Percentiles rank a stretch among this genome's conserved stretches.
Conservation (phyloP, 768 basidiomycete species). For the Pleurotus platypus region DNA sequence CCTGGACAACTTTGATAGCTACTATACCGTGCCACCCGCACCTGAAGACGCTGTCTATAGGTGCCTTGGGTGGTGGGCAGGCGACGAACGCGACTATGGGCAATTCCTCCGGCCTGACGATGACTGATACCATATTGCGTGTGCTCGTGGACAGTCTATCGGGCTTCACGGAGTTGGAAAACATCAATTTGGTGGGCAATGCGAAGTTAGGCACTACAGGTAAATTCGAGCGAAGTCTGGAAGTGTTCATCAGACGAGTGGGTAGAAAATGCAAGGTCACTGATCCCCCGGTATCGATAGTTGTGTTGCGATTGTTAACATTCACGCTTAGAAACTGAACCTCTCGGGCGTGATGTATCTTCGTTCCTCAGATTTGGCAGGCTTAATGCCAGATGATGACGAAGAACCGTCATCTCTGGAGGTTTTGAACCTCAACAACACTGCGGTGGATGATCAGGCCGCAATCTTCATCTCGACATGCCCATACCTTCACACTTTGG, state of each 20-base stretch:
- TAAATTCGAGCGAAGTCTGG: conserved; percentile 30
- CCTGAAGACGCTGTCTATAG: conserved; percentile 50
- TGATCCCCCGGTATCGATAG: neutral
- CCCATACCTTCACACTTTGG: conserved; percentile 39
- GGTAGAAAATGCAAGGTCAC: conserved; percentile 58
- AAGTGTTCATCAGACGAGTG: conserved; percentile 44
- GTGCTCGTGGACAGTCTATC: conserved; percentile 39
- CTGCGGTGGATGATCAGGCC: conserved; percentile 56
- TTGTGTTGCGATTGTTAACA: no score
- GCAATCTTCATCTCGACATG: conserved; percentile 52
- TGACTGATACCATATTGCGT: conserved; percentile 47
- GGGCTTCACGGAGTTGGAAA: conserved; percentile 36
- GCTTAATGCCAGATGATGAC: conserved; percentile 36
- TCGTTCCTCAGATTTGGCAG: conserved; percentile 46
- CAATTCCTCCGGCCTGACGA: conserved; percentile 48
- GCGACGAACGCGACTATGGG: conserved; percentile 39
- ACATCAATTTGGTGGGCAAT: conserved; percentile 62
- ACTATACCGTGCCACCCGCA: conserved; percentile 34
- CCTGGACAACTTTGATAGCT: conserved; percentile 34
- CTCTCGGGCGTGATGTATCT: conserved; percentile 50
- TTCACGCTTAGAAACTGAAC: conserved; percentile 45
- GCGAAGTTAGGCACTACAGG: conserved; percentile 47
- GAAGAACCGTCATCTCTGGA: conserved; percentile 36
- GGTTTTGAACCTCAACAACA: conserved; percentile 54
- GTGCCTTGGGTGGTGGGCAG: conserved; percentile 51